A percentile compares a stretch with the other conserved stretches of the same genome.
phyloP scores from a whole-genome alignment of 768 basidiomycete species.

The Kwoniella dendrophila region DNA sequence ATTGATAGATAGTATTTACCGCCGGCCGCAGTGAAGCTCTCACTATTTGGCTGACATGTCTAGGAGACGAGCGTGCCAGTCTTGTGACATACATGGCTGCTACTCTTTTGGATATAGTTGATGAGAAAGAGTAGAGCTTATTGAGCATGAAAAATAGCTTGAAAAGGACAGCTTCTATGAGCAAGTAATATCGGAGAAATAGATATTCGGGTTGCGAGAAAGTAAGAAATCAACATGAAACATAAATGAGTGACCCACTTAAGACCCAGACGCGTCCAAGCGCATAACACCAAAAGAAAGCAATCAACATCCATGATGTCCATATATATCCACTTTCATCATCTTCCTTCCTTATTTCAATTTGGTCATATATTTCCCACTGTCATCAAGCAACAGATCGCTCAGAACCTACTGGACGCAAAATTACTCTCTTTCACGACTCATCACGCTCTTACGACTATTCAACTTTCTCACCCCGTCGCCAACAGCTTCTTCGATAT shows the following conservation, averaged over 20 bases:
- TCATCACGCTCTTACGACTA: conserved; percentile 2
- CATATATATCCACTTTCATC: neutral
- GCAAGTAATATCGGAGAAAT: neutral
- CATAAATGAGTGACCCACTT: conserved; percentile 9
- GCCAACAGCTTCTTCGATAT: neutral
- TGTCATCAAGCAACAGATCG: neutral
- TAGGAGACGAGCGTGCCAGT: conserved; percentile 12
- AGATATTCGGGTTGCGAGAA: neutral
- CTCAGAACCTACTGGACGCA: neutral
- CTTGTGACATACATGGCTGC: conserved; percentile 12
- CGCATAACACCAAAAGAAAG: neutral
- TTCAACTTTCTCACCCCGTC: neutral
- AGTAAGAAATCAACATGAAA: conserved; percentile 21
- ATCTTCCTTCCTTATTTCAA: neutral
- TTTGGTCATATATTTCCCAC: too few species aligned
- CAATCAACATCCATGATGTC: neutral
- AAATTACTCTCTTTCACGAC: neutral
- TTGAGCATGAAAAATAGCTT: neutral
- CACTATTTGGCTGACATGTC: neutral
- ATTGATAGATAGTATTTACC: neutral
- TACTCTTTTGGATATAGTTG: neutral
- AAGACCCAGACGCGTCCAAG: conserved; percentile 1
- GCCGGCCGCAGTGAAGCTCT: neutral
- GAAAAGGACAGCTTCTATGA: neutral
- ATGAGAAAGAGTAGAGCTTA: neutral